Evolutionary conservation across 495 filamentous ascomycete genomes (phyloP).

Genomic region (Aspergillus conjunctus): DNA sequence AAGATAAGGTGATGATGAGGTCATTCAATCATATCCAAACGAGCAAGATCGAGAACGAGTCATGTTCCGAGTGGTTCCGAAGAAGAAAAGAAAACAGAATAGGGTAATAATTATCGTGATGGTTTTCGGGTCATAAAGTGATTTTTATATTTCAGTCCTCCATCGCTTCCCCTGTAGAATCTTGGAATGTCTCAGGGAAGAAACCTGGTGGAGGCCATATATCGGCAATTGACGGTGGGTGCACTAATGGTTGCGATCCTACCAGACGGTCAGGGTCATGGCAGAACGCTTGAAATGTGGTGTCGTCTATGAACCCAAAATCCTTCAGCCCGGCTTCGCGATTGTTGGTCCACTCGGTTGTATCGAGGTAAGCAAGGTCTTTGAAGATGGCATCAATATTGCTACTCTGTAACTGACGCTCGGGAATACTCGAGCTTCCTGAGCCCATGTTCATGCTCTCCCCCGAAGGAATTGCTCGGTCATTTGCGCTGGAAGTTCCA

Average conservation of each 20-base stretch:
- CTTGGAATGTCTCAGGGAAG: slow-evolving; percentile 50
- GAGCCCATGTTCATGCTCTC: slow-evolving; percentile 22
- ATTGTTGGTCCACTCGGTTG: slow-evolving; percentile 56
- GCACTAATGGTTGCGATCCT: slow-evolving; percentile 43
- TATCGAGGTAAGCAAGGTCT: slow-evolving; percentile 64
- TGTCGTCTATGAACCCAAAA: slow-evolving; percentile 60
- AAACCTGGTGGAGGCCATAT: slow-evolving; percentile 53
- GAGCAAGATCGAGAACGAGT: not conserved
- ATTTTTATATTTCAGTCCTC: slow-evolving; percentile 25
- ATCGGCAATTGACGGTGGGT: slow-evolving; percentile 49
- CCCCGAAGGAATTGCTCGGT: slow-evolving; percentile 26
- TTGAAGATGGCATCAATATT: slow-evolving; percentile 62
- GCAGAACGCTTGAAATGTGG: slow-evolving; percentile 55
- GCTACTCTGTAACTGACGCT: slow-evolving; percentile 17
- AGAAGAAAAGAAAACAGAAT: not conserved
- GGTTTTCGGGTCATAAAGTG: not conserved
- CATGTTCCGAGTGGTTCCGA: not conserved
- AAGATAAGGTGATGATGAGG: not conserved
- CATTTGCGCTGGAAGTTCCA: slow-evolving; percentile 17
- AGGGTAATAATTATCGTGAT: not conserved
- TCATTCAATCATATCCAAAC: not conserved
- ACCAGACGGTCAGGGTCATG: slow-evolving; percentile 54
- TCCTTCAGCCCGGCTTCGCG: slow-evolving; percentile 59
- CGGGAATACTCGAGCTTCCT: slow-evolving; percentile 8
- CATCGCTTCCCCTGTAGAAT: slow-evolving; percentile 32